Conservation (phyloP, 73 alveolate species). For the Tetrahymena thermophila region DNA sequence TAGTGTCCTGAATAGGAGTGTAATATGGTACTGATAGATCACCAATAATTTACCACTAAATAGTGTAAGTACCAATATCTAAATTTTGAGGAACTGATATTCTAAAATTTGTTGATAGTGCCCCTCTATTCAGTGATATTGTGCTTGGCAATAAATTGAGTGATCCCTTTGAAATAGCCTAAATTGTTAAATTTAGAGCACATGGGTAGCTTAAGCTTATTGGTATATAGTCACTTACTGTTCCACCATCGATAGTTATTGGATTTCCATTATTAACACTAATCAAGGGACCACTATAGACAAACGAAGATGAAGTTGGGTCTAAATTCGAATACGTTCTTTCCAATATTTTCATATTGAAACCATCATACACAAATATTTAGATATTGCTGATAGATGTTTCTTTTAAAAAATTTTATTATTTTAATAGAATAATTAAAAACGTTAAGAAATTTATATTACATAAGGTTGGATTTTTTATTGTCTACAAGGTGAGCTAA, state of each 20-base stretch:
- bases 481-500: background rate
- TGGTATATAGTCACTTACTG: background rate
- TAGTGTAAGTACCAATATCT: background rate
- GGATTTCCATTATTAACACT: background rate
- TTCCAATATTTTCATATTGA: background rate
- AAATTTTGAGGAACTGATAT: background rate
- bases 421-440: background rate
- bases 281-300: background rate
- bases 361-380: background rate
- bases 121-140: background rate
- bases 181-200: background rate
- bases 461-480: background rate
- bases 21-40: background rate
- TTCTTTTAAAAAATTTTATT: background rate
- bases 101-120: background rate
- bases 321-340: background rate
- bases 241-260: background rate
- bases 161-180: background rate
- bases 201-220: background rate
- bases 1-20: background rate
- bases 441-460: background rate
- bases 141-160: background rate
- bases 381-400: background rate
- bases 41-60: background rate
- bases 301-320: background rate